Evolutionary conservation across 2,329 filamentous ascomycete genomes (phyloP).

Genomic region (Claviceps paspali): DNA sequence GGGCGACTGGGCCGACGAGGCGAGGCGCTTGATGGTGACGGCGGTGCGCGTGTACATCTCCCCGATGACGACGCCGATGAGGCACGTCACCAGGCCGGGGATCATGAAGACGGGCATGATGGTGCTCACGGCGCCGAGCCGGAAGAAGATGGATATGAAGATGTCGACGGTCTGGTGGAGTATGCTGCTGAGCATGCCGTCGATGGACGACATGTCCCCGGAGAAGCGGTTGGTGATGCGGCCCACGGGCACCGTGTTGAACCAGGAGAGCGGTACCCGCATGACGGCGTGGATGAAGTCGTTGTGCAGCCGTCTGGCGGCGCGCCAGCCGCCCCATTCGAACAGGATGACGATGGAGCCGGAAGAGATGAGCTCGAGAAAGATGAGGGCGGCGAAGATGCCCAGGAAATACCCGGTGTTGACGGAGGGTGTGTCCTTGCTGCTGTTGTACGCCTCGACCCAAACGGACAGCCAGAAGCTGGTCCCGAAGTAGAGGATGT

Average conservation of each 20-base stretch:
- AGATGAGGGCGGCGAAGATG: slow-evolving; percentile 32
- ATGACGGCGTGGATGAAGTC: slow-evolving; percentile 37
- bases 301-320: slow-evolving; percentile 35
- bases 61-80: slow-evolving; percentile 29
- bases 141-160: slow-evolving; percentile 26
- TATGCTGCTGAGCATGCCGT: slow-evolving; percentile 30
- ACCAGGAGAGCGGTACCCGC: slow-evolving; percentile 40
- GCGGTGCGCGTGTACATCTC: slow-evolving; percentile 36
- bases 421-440: slow-evolving; percentile 24
- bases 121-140: slow-evolving; percentile 30
- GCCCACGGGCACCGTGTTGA: slow-evolving; percentile 36
- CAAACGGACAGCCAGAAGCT: slow-evolving; percentile 36
- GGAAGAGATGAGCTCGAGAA: slow-evolving; percentile 27
- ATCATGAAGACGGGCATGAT: slow-evolving; percentile 37
- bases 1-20: slow-evolving; percentile 33
- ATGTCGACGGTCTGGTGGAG: slow-evolving; percentile 28
- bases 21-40: slow-evolving; percentile 29
- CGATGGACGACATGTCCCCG: slow-evolving; percentile 41
- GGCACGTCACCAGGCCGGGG: slow-evolving; percentile 29
- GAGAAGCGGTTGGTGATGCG: slow-evolving; percentile 40
- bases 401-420: slow-evolving; percentile 36
- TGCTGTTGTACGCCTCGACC: slow-evolving; percentile 37
- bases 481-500: slow-evolving; percentile 26
- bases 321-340: slow-evolving; percentile 41
- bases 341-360: slow-evolving; percentile 30